Evolutionary conservation across 257 asterid genomes (phyloP), one percentile per base, ranked within the genome.

Genomic region (Petunia axillaris): DNA sequence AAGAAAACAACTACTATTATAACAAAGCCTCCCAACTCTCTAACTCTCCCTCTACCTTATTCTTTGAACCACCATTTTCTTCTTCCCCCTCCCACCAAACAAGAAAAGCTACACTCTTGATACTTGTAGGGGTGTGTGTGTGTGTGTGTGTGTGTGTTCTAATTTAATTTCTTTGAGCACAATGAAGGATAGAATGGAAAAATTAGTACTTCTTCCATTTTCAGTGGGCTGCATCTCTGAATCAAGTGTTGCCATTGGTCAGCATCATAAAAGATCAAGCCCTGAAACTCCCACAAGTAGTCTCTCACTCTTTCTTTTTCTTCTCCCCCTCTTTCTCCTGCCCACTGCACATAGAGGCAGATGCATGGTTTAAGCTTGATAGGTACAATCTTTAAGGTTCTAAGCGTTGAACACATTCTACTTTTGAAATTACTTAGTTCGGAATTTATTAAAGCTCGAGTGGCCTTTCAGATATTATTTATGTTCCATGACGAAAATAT

Each of bases 141-240:
- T 55, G 62, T 55, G 25, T 25, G 25, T 4, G 14, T 14, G 62
- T 13, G 25, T 55, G 62, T 55, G 35, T 54, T 55, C 15, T 1
- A 25, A 25, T 11, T 16, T 1, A 11, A 40, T 37, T 40, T 2
- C 11, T 10, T 16, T 16, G 4, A 62, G 50, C 60, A 78, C 80
- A 59, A 91, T 91, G 97, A 89, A 91, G 78, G 93, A 87, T 82
- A 87, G 87, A 78, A 87, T 90, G 82, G 95, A 91, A 82, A 87
- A 93, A 85, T 77, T 86, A 15, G 84, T 89, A 36, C 87, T 90
- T 81, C 93, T 91, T 64, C 97, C 97, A 48, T 93, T 93, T 85
- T 76, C 91, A 3, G 79, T 87, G 74, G 93, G 93, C 25, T 93
- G 97, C 86, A 82, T 90, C 77, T 91, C 95, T 11, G 95, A 91